Base-by-base conservation (phyloP, 2,329 filamentous ascomycete genomes). In the Hypoxylon sp. region DNA sequence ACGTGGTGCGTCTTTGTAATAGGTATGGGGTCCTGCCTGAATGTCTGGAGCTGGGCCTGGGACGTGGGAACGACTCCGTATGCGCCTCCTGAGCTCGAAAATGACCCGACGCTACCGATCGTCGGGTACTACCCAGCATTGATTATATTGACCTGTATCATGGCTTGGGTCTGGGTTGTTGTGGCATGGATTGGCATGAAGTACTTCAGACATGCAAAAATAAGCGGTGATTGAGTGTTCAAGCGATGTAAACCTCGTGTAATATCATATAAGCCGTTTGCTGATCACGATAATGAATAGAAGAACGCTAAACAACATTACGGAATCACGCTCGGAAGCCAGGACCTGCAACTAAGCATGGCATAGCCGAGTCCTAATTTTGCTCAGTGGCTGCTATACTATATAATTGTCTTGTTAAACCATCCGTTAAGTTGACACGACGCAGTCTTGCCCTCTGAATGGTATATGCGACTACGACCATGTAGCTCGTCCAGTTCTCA, bases 161-260 rank as follows among this genome's bases (percentile, higher is more conserved):
- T 99, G 93, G 94, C 95, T 17, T 99, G 96, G 96, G 94, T 98
- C 5, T 99, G 96, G 96, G 96, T 98, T 17, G 90, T 97, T 11
- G 91, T 97, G 64, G 96, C 97, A 10, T 99, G 96, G 96, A 91
- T 98, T 54, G 96, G 96, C 25, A 98, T 99, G 95, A 99, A 99
- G 80, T 98, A 98, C 81, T 99, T 99, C 78, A 90, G 95, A 74
- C 96, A 99, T 84, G 95, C 96, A 35, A 97, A 97, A 83, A 97
- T 98, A 66, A 88, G 84, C 63, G 86, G 86, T 33, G 88, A 90
- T 77, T 93, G 73, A 82, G 35, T 11, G 2, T 44, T 25, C 8
- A 25, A 60, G 40, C 31, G 30, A 44, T 13, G 30, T 35, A 22
- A 22, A 17, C 4, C 13, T 37, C 49, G 48, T 57, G 31, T 54